Base-by-base conservation (phyloP, 2,329 filamentous ascomycete species). In the Graphilbum fragrans region DNA sequence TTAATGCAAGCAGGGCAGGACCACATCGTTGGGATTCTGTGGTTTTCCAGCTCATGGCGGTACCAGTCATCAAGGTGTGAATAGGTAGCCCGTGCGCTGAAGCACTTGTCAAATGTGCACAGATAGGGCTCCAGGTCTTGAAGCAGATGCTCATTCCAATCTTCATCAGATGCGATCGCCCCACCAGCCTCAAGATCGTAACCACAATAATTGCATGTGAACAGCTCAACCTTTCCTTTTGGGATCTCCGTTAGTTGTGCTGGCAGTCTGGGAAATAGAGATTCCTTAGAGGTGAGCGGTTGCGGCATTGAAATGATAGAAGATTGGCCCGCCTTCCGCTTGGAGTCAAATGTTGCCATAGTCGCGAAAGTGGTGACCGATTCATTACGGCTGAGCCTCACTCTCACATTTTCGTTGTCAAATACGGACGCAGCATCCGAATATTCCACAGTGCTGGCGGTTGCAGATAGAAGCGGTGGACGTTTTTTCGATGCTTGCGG, bases 171-270 rank as follows among this genome's bases (percentile, higher is more conserved):
- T 29, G 25, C 18, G 14, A 47, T 45, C 12, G 39, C 42, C 8
- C 43, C 40, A 5, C 43, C 45, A 3, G 39, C 43, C 17, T 49
- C 47, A 8, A 49, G 35, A 20, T 44, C 43, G 12, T 45, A 47
- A 20, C 47, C 47, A 12, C 45, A 49, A 16, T 42, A 47, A 12
- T 43, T 42, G 38, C 47, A 49, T 4, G 47, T 49, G n/a, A 49
- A 45, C 9, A 34, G 21, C 4, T 44, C 35, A 19, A 36, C 41
- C 18, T 43, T 41, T 2, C 45, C 43, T 2, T 36, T 37, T 2
- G 43, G 14, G 6, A 47, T n/a, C 9, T 47, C 39, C 1, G 29
- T 32, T 5, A 47, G 39, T 12, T 21, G 35, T 2, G 44, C 2
- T 3, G 47, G 47, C 2, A 20, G 39, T n/a, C 37, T 41, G 8